Conservation (phyloP, 2,329 filamentous ascomycete species). For the Alternaria infectoria region DNA sequence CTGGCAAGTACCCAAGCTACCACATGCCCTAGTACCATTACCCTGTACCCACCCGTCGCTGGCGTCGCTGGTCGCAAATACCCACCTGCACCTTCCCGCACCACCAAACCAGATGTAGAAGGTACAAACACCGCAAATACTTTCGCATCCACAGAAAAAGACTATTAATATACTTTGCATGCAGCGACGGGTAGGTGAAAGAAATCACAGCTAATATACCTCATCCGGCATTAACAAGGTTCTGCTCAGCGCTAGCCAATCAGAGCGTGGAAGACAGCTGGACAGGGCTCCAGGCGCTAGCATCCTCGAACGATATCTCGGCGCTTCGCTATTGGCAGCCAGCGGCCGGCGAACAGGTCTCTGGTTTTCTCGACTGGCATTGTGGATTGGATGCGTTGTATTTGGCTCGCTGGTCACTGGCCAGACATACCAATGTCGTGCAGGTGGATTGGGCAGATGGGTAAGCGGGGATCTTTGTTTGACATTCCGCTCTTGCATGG, state of each 20-base stretch:
- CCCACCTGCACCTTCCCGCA: neutral
- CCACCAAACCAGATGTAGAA: neutral
- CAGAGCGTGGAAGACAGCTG: too few species aligned
- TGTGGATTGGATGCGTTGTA: neutral
- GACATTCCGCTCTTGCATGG: neutral
- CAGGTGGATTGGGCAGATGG: neutral
- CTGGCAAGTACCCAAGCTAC: constrained; percentile 5
- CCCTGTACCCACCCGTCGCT: neutral
- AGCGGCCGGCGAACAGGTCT: neutral
- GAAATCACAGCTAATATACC: constrained; percentile 21
- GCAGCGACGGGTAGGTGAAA: neutral
- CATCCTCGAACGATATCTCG: neutral
- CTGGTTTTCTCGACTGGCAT: neutral
- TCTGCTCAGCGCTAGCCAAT: too few species aligned
- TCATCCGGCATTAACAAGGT: too few species aligned
- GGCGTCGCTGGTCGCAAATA: neutral
- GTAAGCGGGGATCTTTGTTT: neutral
- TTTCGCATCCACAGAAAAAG: neutral
- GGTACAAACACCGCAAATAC: neutral
- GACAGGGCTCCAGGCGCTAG: neutral
- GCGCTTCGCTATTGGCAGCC: constrained; percentile 1
- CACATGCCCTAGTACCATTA: neutral
- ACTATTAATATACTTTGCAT: neutral
- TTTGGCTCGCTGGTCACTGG: neutral
- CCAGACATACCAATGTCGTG: neutral